Conservation (phyloP, 257 asterid genomes). For the Penstemon davidsonii region DNA sequence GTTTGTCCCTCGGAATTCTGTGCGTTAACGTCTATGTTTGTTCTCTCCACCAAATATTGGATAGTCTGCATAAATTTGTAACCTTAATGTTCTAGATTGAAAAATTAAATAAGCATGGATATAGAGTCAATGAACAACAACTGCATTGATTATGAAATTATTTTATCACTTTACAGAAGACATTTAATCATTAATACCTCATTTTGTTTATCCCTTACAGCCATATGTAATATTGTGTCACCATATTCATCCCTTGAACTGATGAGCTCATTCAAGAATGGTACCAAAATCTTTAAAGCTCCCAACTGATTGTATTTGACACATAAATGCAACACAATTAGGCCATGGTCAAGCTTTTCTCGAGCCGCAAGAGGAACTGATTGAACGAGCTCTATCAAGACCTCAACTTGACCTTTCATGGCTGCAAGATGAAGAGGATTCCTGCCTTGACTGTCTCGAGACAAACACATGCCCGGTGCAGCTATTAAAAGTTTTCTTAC, state of each 20-base stretch:
- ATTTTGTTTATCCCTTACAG: constrained; percentile 24
- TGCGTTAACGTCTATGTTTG: constrained; percentile 31
- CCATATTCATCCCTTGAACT: constrained; percentile 41
- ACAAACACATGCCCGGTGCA: constrained; percentile 43
- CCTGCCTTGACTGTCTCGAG: constrained; percentile 49
- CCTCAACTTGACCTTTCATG: constrained; percentile 40
- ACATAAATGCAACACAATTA: constrained; percentile 47
- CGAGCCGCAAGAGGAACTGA: constrained; percentile 36
- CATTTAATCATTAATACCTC: constrained; percentile 35
- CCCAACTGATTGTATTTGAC: constrained; percentile 36
- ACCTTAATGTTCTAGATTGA: background rate
- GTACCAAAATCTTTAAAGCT: constrained; percentile 36
- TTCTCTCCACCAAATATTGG: constrained; percentile 23
- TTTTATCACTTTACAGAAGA: too few relatives aligned
- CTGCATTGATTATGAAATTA: too few relatives aligned
- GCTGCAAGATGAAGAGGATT: constrained; percentile 60
- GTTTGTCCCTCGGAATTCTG: constrained; percentile 35
- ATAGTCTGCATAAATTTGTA: constrained; percentile 38
- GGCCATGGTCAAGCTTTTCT: constrained; percentile 35
- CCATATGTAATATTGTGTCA: constrained; percentile 42
- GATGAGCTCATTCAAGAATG: constrained; percentile 18
- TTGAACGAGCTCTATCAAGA: constrained; percentile 28
- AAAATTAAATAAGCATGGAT: too few relatives aligned
- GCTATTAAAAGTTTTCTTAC: constrained; percentile 19
- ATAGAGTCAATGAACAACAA: too few relatives aligned